A percentile compares a stretch with the other conserved stretches of the same genome.
Conservation (phyloP, 1,284 basidiomycete genomes). For the Pulveroboletus sp. region DNA sequence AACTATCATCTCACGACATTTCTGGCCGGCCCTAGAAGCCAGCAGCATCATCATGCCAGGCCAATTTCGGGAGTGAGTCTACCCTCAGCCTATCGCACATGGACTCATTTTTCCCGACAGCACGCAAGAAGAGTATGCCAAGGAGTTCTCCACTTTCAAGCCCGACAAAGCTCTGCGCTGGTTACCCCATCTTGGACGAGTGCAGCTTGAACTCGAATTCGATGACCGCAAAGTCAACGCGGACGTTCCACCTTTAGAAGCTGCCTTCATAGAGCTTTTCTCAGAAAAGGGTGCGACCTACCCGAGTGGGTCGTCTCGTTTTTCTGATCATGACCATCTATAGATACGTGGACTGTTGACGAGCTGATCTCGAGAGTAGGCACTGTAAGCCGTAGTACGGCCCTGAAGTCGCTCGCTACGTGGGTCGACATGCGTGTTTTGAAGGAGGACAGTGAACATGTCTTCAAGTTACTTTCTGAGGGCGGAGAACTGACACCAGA, state of each 20-base stretch:
- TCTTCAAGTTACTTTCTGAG: slow-evolving; percentile 62
- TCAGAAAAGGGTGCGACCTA: slow-evolving; percentile 53
- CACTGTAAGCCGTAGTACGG: slow-evolving; percentile 55
- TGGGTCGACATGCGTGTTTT: slow-evolving; percentile 85
- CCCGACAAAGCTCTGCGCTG: slow-evolving; percentile 88
- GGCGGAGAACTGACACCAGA: slow-evolving; percentile 41
- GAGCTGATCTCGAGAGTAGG: slow-evolving; percentile 64
- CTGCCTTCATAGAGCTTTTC: slow-evolving; percentile 86
- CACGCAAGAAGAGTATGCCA: slow-evolving; percentile 71
- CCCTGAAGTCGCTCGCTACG: slow-evolving; percentile 72
- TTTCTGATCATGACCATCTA: neutral
- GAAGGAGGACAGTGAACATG: slow-evolving; percentile 56
- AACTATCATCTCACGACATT: slow-evolving; percentile 86
- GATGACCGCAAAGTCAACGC: slow-evolving; percentile 74
- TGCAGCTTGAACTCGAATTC: slow-evolving; percentile 75
- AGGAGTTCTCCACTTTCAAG: slow-evolving; percentile 77
- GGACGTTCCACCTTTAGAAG: slow-evolving; percentile 83
- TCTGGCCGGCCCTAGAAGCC: slow-evolving; percentile 85
- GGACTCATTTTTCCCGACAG: slow-evolving; percentile 37
- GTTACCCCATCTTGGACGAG: slow-evolving; percentile 82
- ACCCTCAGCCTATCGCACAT: neutral
- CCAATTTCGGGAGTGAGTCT: slow-evolving; percentile 69
- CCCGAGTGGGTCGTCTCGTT: neutral
- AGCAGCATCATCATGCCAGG: slow-evolving; percentile 77
- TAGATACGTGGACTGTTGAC: slow-evolving; percentile 68